Conservation (phyloP, 2,329 filamentous ascomycete species). For the Tolypocladium amazonense region DNA sequence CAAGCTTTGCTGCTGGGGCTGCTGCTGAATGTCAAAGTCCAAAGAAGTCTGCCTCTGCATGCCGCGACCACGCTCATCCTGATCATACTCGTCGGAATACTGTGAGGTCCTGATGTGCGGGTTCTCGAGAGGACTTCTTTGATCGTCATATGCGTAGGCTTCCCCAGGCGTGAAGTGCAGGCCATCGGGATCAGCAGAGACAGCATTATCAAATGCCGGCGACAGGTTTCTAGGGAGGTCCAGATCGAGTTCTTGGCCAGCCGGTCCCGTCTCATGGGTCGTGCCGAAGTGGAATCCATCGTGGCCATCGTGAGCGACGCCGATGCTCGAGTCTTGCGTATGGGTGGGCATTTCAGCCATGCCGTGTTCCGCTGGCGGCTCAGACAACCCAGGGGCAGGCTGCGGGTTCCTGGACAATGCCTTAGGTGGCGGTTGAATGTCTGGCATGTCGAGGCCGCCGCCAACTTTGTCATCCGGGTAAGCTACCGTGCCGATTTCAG, state of each 20-base stretch:
- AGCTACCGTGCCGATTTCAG: slow-evolving; percentile 26
- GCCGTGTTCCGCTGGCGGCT: slow-evolving; percentile 4
- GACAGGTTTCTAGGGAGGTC: slow-evolving; percentile 20
- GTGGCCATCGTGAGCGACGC: slow-evolving; percentile 8
- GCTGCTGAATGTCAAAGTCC: slow-evolving; percentile 9
- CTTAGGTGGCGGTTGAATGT: slow-evolving; percentile 18
- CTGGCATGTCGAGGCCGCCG: slow-evolving; percentile 12
- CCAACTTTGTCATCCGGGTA: slow-evolving; percentile 15
- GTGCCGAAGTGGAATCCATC: slow-evolving; percentile 13
- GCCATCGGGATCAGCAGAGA: slow-evolving; percentile 1
- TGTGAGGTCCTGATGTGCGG: slow-evolving; percentile 18
- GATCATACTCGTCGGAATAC: slow-evolving; percentile 21
- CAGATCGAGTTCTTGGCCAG: slow-evolving; percentile 23
- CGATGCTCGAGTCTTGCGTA: slow-evolving; percentile 4
- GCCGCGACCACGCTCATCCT: slow-evolving; percentile 23
- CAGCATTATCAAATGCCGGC: slow-evolving; percentile 10
- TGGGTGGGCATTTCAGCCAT: not conserved
- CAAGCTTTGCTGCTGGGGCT: slow-evolving; percentile 25
- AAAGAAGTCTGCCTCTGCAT: slow-evolving; percentile 16
- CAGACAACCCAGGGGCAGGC: slow-evolving; percentile 7
- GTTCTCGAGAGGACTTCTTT: slow-evolving; percentile 9
- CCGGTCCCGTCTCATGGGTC: slow-evolving; percentile 15
- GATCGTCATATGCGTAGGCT: slow-evolving; percentile 4
- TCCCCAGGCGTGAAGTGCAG: slow-evolving; percentile 1
- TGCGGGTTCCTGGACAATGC: slow-evolving; percentile 17